phyloP scores from a whole-genome alignment of 345 rosid genomes.

The Litchi chinensis region DNA sequence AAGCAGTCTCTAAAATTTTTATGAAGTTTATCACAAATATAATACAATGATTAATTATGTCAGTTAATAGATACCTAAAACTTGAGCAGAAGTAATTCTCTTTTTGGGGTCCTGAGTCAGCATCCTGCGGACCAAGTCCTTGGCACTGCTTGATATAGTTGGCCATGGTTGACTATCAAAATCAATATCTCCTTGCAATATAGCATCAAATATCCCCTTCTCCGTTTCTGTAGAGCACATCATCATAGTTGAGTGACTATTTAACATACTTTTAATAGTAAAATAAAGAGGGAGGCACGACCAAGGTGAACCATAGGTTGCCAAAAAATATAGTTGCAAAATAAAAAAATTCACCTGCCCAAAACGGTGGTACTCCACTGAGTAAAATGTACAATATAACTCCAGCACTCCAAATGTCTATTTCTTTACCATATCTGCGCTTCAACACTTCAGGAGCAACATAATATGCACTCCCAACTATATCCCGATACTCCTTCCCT shows the following conservation, averaged over 20 bases:
- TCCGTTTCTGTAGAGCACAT: conserved; percentile 59
- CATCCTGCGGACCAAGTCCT: conserved; percentile 79
- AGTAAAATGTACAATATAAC: conserved; percentile 78
- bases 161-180: conserved; percentile 86
- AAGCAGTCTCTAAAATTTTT: no score
- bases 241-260: not conserved
- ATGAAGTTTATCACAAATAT: not conserved
- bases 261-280: not conserved
- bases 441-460: conserved; percentile 85
- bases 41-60: not conserved
- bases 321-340: not conserved
- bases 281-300: not conserved
- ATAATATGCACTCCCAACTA: conserved; percentile 88
- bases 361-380: conserved; percentile 95
- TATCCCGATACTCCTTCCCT: conserved; percentile 73
- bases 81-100: conserved; percentile 73
- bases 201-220: conserved; percentile 76
- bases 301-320: not conserved
- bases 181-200: conserved; percentile 74
- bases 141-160: conserved; percentile 70
- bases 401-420: conserved; percentile 95
- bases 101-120: conserved; percentile 67
- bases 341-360: conserved; percentile 69
- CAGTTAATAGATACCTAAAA: conserved; percentile 50
- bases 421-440: conserved; percentile 78